phyloP scores from a whole-genome alignment of 306 rosid genomes.

The Leucaena leucocephala region DNA sequence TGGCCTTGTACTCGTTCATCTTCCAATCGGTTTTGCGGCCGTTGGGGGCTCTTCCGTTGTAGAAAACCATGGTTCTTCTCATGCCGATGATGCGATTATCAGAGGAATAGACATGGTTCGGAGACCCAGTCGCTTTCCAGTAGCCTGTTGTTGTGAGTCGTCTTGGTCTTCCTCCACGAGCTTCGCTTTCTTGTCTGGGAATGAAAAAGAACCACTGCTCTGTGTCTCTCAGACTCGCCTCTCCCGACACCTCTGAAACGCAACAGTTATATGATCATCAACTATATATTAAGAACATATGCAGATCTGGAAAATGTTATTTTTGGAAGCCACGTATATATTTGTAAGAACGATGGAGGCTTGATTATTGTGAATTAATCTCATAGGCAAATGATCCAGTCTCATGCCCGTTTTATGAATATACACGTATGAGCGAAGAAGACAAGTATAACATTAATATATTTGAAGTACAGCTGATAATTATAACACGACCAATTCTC shows the following conservation, averaged over 20 bases:
- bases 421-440: not conserved
- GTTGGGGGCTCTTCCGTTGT: conserved; percentile 73
- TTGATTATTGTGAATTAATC: not conserved
- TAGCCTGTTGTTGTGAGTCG: conserved; percentile 72
- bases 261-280: no score
- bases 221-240: conserved; percentile 51
- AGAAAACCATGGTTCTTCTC: conserved; percentile 90
- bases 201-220: conserved; percentile 94
- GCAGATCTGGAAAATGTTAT: not conserved
- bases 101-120: conserved; percentile 67
- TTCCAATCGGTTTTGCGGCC: conserved; percentile 92
- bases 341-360: no score
- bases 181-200: conserved; percentile 82
- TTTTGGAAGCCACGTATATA: not conserved
- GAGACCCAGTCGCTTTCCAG: conserved; percentile 96
- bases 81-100: conserved; percentile 58
- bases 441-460: no score
- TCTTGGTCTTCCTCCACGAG: conserved; percentile 83
- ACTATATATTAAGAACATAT: not conserved
- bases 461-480: not conserved
- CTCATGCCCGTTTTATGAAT: not conserved
- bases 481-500: not conserved
- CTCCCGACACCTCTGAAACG: conserved; percentile 68
- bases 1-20: conserved; percentile 86
- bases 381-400: not conserved